A percentile compares a stretch with the other conserved stretches of the same genome.
These are phyloP conservation scores for Alternaria hordeiaustralica DNA, from an alignment of 2,329 filamentous ascomycete genomes.

Conservation along the genomic window DNA sequence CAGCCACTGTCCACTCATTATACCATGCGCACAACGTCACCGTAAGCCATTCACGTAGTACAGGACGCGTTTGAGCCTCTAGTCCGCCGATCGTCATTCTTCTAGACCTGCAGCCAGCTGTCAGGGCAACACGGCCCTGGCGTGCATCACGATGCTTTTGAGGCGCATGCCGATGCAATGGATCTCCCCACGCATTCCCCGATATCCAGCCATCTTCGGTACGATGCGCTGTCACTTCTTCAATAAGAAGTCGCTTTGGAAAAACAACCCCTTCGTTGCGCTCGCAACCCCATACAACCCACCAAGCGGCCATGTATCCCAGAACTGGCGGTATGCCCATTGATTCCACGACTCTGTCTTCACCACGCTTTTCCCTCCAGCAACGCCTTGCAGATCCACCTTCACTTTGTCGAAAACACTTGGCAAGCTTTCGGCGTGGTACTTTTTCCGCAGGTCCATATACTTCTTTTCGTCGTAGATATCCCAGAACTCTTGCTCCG, in stretches of 20 bases:
- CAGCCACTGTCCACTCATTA: background rate
- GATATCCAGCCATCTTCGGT: background rate
- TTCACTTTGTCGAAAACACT: constrained; percentile 73
- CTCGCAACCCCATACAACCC: constrained; percentile 50
- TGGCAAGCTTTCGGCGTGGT: constrained; percentile 67
- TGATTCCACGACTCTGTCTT: constrained; percentile 32
- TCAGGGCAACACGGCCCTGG: constrained; percentile 4
- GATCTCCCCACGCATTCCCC: constrained; percentile 4
- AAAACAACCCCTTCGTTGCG: constrained; percentile 42
- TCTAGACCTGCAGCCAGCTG: constrained; percentile 4
- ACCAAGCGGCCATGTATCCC: constrained; percentile 47
- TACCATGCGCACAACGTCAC: constrained; percentile 9
- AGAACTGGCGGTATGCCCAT: constrained; percentile 36
- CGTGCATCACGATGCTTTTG: background rate
- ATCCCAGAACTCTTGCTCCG: constrained; percentile 72
- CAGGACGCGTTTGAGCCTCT: background rate
- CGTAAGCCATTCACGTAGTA: background rate
- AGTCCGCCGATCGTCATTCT: background rate
- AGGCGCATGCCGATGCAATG: background rate
- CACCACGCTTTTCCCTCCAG: constrained; percentile 13
- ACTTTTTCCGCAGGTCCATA: constrained; percentile 67
- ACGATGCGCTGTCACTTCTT: constrained; percentile 27
- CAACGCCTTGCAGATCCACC: constrained; percentile 50
- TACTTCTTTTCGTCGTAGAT: constrained; percentile 69
- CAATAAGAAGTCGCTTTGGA: constrained; percentile 43